Evolutionary conservation across 2,329 filamentous ascomycete genomes (phyloP).

Genomic region (Botryotinia calthae): DNA sequence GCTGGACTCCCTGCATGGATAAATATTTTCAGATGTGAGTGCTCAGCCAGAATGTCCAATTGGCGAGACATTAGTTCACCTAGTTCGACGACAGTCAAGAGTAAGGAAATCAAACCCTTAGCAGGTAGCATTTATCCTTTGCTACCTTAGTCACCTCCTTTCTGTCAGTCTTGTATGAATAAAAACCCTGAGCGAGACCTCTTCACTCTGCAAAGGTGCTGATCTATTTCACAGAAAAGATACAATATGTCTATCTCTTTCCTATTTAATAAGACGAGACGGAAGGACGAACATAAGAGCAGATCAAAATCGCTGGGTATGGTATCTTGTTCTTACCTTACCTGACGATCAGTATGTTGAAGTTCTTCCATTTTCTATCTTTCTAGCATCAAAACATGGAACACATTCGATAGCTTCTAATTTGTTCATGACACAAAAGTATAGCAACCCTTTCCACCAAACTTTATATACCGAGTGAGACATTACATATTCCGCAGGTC

Average conservation of each 20-base stretch:
- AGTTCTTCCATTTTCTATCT: background rate
- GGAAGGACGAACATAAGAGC: background rate
- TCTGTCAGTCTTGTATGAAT: too few relatives aligned
- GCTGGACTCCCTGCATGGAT: background rate
- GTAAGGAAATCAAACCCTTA: fast-evolving
- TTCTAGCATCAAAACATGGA: background rate
- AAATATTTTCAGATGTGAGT: background rate
- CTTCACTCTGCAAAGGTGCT: too few relatives aligned
- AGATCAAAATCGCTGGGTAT: background rate
- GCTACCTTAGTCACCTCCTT: too few relatives aligned
- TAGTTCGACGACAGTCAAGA: background rate
- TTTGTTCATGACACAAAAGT: background rate
- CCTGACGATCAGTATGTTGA: background rate
- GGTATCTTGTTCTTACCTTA: background rate
- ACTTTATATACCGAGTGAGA: background rate
- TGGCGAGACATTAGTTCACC: background rate
- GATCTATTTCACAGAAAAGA: background rate
- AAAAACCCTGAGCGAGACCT: too few relatives aligned
- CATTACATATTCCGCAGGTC: fast-evolving
- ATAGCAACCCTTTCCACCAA: background rate
- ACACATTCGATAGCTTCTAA: background rate
- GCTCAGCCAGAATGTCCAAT: background rate
- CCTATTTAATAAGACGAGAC: background rate
- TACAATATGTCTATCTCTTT: background rate
- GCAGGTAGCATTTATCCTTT: background rate